A percentile compares a stretch with the other conserved stretches of the same genome.
These are phyloP conservation scores for Selenicereus undatus DNA, from an alignment of 148 eudicot species.

Conservation along the genomic window DNA sequence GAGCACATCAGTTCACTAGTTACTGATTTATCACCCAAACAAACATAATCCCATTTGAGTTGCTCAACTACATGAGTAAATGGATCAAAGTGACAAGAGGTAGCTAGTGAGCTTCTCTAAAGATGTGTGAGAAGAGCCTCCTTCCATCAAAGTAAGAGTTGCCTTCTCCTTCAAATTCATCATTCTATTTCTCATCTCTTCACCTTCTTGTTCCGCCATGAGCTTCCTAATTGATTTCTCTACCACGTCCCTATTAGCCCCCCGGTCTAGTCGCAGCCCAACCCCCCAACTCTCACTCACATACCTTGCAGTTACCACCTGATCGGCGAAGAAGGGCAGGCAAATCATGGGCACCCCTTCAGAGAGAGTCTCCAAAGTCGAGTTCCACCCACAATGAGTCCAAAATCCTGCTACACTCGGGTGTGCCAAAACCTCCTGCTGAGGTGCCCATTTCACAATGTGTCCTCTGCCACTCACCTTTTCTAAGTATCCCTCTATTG, in stretches of 20 bases:
- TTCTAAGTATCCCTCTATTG: conserved; percentile 11
- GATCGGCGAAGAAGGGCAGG: conserved; percentile 32
- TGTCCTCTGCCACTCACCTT: conserved; percentile 17
- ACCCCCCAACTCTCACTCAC: conserved; percentile 35
- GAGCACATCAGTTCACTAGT: background rate
- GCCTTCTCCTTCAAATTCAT: conserved; percentile 27
- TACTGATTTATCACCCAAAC: background rate
- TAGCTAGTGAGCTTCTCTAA: conserved; percentile 16
- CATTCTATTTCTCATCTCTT: conserved; percentile 10
- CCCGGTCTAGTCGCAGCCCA: conserved; percentile 28
- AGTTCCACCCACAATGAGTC: conserved; percentile 10
- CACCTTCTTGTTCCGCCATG: conserved; percentile 31
- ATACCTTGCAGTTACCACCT: conserved; percentile 24
- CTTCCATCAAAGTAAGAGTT: conserved; percentile 7
- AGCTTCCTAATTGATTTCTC: conserved; percentile 23
- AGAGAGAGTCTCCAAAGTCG: background rate
- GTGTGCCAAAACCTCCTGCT: conserved; percentile 35
- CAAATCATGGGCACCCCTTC: conserved; percentile 21
- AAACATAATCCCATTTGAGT: too few relatives aligned
- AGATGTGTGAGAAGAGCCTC: conserved; percentile 28
- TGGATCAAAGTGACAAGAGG: conserved; percentile 17
- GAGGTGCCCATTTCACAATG: conserved; percentile 44
- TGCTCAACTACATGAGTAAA: background rate
- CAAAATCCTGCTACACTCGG: conserved; percentile 18
- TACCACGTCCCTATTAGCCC: conserved; percentile 19